Conservation (phyloP, 805 yeast genomes). For the Starmerella apicola region DNA sequence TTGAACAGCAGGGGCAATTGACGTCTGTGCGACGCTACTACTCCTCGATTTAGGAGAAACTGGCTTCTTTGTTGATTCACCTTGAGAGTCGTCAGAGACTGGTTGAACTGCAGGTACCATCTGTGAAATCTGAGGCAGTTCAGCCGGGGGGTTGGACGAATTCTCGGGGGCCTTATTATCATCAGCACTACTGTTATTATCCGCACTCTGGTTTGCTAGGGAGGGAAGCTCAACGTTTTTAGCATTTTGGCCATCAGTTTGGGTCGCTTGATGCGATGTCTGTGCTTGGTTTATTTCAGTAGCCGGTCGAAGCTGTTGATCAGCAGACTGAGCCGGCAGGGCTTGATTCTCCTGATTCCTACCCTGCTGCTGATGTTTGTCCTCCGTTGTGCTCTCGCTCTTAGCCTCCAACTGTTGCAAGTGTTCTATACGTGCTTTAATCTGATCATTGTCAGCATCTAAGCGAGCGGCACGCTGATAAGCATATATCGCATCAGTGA, state of each 20-base stretch:
- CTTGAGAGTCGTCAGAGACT: neutral
- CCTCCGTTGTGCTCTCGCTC: neutral
- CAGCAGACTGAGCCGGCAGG: slow-evolving; percentile 15
- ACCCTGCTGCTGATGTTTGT: neutral
- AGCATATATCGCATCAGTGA: slow-evolving; percentile 90
- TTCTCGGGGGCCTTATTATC: no score
- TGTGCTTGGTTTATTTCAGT: neutral
- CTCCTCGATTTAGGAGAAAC: no score
- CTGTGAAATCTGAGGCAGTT: neutral
- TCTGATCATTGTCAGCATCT: slow-evolving; percentile 89
- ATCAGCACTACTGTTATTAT: neutral
- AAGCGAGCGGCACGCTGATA: slow-evolving; percentile 91
- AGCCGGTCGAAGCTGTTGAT: slow-evolving; percentile 20
- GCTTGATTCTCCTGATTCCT: slow-evolving; percentile 24
- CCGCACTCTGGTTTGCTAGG: neutral
- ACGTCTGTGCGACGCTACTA: no score
- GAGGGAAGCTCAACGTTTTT: neutral
- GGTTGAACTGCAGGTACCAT: neutral
- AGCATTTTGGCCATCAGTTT: no score
- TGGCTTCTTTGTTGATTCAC: no score
- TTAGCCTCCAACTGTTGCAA: slow-evolving; percentile 32
- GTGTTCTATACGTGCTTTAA: slow-evolving; percentile 83
- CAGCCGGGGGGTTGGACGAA: no score
- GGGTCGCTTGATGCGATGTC: neutral
- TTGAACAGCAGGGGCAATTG: no score